Evolutionary conservation across 257 asterid genomes (phyloP), one percentile per base, ranked within the genome.

Genomic region (Leonotis leonurus): DNA sequence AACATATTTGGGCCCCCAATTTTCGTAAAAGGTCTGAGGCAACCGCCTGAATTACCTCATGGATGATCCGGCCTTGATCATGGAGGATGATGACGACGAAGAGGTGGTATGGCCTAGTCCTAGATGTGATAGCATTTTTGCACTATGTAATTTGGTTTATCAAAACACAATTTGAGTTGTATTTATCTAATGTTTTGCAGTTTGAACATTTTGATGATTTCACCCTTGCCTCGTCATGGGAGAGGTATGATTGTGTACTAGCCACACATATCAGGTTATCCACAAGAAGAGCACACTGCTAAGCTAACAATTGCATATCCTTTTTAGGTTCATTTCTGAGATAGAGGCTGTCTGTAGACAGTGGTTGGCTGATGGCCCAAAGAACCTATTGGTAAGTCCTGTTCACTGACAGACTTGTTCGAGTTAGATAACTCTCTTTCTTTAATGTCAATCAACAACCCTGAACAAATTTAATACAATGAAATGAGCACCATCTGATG

Each of bases 221-320:
- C 73, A 90, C 97, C 37, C 76, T 90, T 46, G 95, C 97, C 12
- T 90, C 95, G 20, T 82, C 95, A 2, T 87, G 97, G 97, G 97
- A 90, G 75, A 90, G 95, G 97, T 86, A 75, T 55, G 68, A 25
- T 48, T 24, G 25, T 35, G 24, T 29, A 37, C 8, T 64, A 45
- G 27, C 57, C 30, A 21, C 51, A 13, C 58, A 24, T 33, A 26
- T 18, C 5, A 18, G 22, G 27, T 24, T 60, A 50, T 56, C 56
- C 56, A 39, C 35, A 35, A 32, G 50, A 51, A 37, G 26, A 41
- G 51, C 37, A 46, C 44, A 24, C 14, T 54, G 11, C 27, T 70
- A 24, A 30, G 11, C 27, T 70, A 24, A 30, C 37, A 24, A 11
- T 67, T 39, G 39, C 64, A 21, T 52, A 10, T 27, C 18, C 30